Base-by-base conservation (phyloP, 2,329 filamentous ascomycete genomes). In the Fusarium nodosum region DNA sequence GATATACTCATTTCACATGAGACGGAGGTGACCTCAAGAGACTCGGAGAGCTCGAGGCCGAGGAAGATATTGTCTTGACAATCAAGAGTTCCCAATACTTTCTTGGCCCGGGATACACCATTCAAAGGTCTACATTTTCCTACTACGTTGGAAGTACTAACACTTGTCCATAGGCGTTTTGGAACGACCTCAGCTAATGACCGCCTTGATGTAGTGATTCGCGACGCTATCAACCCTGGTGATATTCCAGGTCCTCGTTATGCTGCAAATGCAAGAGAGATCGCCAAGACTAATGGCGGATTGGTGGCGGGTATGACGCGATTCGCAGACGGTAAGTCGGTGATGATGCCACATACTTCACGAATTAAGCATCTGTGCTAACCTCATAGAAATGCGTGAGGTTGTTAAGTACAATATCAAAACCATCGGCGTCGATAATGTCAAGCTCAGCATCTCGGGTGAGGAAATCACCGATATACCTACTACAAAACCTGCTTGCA, bases 181-280 rank as follows among this genome's bases (percentile, higher is more conserved):
- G 60, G 66, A 16, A 64, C 66, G 9, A 60, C 66, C n/a, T 28
- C 66, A 30, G 66, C 66, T 22, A 69, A 69, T n/a, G 66, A 69
- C 33, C 48, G 64, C 12, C 64, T 69, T 5, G 66, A 69, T 42
- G 60, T 64, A 18, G 60, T 68, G 20, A 42, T 59, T 11, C 56
- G 60, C 26, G 60, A 69, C 47, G 64, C 66, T 13, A 65, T 69
- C 22, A 69, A 69, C 5, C 56, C 56, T 2, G 66, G 60, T 3
- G 60, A 68, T 7, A 51, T 69, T 13, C 64, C 66, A 3, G 64
- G 64, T 3, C 64, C 64, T 9, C 39, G 56, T 3, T 68, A 65
- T 39, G 60, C 68, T 15, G 64, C 64, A 10, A 69, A 69, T 20
- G 60, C 64, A 2, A 42, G 56, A 41, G 66, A 68, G 22, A 65